Conservation (phyloP, 345 rosid genomes). For the Sapria himalayana region DNA sequence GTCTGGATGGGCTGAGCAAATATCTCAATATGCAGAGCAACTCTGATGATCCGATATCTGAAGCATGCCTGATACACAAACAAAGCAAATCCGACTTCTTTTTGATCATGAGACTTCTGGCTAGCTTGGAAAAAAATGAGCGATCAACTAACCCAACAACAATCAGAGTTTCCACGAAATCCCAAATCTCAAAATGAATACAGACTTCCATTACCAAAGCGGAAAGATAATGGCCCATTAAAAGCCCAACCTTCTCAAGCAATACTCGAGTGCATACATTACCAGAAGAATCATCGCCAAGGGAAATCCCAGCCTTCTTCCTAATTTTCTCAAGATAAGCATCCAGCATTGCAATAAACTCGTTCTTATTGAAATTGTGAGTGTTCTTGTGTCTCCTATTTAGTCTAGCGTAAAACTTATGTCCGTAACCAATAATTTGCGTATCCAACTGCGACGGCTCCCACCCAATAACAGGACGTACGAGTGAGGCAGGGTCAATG, state of each 20-base stretch:
- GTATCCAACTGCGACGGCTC: conserved; percentile 28
- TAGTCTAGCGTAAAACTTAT: conserved; percentile 32
- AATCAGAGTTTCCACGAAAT: conserved; percentile 39
- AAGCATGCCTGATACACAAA: conserved; percentile 33
- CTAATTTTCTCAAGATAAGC: conserved; percentile 35
- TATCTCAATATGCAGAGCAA: conserved; percentile 47
- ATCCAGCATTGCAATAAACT: conserved; percentile 24
- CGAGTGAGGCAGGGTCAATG: conserved; percentile 24
- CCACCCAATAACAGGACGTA: conserved; percentile 40
- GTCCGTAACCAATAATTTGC: conserved; percentile 20
- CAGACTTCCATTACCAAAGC: conserved; percentile 55
- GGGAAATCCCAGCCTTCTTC: conserved; percentile 14
- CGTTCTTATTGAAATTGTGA: conserved; percentile 23
- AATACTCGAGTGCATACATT: conserved; percentile 12
- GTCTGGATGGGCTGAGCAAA: conserved; percentile 48
- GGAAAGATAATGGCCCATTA: conserved; percentile 33
- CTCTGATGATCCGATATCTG: conserved; percentile 43
- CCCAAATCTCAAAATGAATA: conserved; percentile 44
- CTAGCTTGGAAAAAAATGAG: conserved; percentile 28
- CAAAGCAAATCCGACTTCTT: conserved; percentile 50
- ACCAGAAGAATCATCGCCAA: conserved; percentile 13
- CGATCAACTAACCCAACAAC: conserved; percentile 23
- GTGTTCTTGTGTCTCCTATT: conserved; percentile 38
- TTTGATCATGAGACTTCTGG: conserved; percentile 28
- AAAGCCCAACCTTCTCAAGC: conserved; percentile 28